Conservation (phyloP, 2,329 filamentous ascomycete genomes). For the Seiridium cupressi region DNA sequence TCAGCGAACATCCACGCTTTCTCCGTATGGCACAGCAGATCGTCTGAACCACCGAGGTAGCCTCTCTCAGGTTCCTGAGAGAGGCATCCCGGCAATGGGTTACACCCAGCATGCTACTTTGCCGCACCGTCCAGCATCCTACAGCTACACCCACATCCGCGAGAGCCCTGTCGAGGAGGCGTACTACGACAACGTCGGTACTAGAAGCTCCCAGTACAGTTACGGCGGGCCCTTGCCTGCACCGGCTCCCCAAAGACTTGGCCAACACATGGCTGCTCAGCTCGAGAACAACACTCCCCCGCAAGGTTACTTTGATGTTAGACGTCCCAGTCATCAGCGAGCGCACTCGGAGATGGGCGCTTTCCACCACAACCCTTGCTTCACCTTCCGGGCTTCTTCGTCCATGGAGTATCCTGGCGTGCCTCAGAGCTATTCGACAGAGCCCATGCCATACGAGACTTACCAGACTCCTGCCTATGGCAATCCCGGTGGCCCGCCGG, state of each 20-base stretch:
- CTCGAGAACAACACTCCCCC: constrained; percentile 16
- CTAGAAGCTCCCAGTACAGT: constrained; percentile 14
- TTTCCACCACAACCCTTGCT: constrained; percentile 14
- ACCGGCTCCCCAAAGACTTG: constrained; percentile 19
- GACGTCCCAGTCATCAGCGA: constrained; percentile 24
- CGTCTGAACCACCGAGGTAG: constrained; percentile 11
- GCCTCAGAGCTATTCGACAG: constrained; percentile 13
- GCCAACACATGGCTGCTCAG: constrained; percentile 15
- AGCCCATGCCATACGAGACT: constrained; percentile 15
- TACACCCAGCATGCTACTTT: constrained; percentile 17
- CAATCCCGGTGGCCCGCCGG: constrained; percentile 7
- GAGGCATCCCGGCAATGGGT: constrained; percentile 17
- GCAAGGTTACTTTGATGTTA: constrained; percentile 14
- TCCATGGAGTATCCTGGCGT: constrained; percentile 16
- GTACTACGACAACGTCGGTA: constrained; percentile 18
- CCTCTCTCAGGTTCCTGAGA: constrained; percentile 10
- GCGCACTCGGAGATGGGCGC: constrained; percentile 25
- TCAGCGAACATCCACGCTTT: constrained; percentile 20
- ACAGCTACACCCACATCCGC: constrained; percentile 28
- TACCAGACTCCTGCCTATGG: constrained; percentile 12
- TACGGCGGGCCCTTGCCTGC: constrained; percentile 18
- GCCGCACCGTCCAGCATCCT: constrained; percentile 24
- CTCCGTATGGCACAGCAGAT: constrained; percentile 16
- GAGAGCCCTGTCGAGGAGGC: constrained; percentile 28
- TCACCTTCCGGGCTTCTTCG: constrained; percentile 13